These are phyloP conservation scores for Cytospora schulzeri DNA, from an alignment of 2,329 filamentous ascomycete genomes.

Conservation along the genomic window DNA sequence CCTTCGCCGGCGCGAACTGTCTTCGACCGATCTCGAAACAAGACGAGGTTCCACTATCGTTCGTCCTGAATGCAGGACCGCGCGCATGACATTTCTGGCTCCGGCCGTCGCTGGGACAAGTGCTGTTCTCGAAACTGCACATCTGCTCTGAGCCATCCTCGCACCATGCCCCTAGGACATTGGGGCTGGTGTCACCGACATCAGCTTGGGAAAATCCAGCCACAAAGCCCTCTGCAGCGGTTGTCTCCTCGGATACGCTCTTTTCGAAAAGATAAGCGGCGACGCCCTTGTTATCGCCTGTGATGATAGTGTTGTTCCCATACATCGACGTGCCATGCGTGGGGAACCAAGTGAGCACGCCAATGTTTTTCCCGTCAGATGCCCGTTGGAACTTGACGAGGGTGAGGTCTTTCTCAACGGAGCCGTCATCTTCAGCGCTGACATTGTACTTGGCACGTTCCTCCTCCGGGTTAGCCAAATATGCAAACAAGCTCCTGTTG, in stretches of 20 bases:
- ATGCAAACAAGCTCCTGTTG: slow-evolving; percentile 86
- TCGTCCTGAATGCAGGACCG: slow-evolving; percentile 67
- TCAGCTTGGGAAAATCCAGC: slow-evolving; percentile 92
- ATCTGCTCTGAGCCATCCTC: slow-evolving; percentile 76
- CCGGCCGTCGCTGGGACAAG: slow-evolving; percentile 68
- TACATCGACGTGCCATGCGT: slow-evolving; percentile 90
- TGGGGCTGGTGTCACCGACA: slow-evolving; percentile 88
- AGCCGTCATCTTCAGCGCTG: slow-evolving; percentile 54
- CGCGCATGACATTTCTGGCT: slow-evolving; percentile 73
- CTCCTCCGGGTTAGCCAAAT: slow-evolving; percentile 78
- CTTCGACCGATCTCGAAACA: slow-evolving; percentile 76
- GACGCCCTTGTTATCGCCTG: slow-evolving; percentile 96
- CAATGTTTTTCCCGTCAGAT: slow-evolving; percentile 75
- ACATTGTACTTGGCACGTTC: slow-evolving; percentile 71
- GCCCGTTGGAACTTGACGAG: slow-evolving; percentile 76
- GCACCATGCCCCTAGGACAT: slow-evolving; percentile 84
- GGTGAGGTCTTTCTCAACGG: slow-evolving; percentile 73
- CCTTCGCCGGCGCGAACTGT: slow-evolving; percentile 56
- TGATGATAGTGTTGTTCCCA: slow-evolving; percentile 86
- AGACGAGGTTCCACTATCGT: slow-evolving; percentile 72
- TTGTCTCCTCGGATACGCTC: slow-evolving; percentile 55
- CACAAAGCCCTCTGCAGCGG: slow-evolving; percentile 70
- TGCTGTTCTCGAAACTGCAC: slow-evolving; percentile 81
- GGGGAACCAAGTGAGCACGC: slow-evolving; percentile 86
- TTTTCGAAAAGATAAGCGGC: slow-evolving; percentile 84